These are phyloP conservation scores for Orbilia oligospora DNA, from an alignment of 2,329 filamentous ascomycete genomes.

Conservation along the genomic window DNA sequence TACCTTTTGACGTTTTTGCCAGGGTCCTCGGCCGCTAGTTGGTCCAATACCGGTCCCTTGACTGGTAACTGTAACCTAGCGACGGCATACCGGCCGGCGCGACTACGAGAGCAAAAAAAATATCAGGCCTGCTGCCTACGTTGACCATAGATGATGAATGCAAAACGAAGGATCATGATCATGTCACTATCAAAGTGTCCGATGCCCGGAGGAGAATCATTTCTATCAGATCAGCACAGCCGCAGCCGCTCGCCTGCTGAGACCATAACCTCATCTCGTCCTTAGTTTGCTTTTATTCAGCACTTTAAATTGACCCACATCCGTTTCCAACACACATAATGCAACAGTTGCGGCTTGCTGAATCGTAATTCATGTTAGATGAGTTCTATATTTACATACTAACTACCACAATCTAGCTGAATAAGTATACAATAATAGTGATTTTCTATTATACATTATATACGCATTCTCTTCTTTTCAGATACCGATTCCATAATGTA, in stretches of 20 bases:
- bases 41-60: slow-evolving; percentile 12
- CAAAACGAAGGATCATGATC: slow-evolving; percentile 1
- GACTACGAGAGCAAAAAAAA: slow-evolving; percentile 35
- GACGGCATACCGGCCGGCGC: slow-evolving; percentile 48
- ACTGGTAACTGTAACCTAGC: slow-evolving; percentile 20
- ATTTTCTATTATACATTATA: slow-evolving; percentile 6
- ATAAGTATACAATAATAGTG: neutral
- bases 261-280: slow-evolving; percentile 11
- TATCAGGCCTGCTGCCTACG: slow-evolving; percentile 14
- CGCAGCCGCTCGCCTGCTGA: slow-evolving; percentile 24
- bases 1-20: slow-evolving; percentile 38
- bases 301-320: slow-evolving; percentile 7
- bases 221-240: slow-evolving; percentile 28
- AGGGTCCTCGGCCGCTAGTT: slow-evolving; percentile 50
- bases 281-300: slow-evolving; percentile 12
- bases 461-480: neutral
- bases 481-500: neutral
- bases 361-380: neutral
- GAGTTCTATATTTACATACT: slow-evolving; percentile 1
- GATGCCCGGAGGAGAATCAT: slow-evolving; percentile 13
- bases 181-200: slow-evolving; percentile 30
- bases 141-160: neutral
- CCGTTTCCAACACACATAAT: slow-evolving; percentile 3
- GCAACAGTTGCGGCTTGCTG: neutral
- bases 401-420: neutral